Evolutionary conservation across 1,139 yeast species (phyloP), one percentile per base, ranked within the genome.

Genomic region (Candida sp.): DNA sequence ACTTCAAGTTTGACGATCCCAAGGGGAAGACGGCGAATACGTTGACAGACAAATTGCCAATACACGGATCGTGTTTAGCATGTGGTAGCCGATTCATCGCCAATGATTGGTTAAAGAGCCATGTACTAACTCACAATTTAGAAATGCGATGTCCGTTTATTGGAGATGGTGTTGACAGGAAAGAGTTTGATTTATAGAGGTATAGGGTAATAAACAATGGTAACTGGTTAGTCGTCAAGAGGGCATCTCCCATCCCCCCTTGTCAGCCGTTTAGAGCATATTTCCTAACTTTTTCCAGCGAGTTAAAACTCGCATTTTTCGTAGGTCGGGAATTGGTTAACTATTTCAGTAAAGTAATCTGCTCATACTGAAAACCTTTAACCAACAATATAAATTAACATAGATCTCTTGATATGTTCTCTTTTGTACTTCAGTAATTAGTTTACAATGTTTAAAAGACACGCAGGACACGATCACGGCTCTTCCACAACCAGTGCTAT

Each of bases 1-100:
- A 73, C 50, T 73, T 73, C 54, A 59, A 56, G 43, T 73, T 73
- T 45, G 77, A 73, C 49, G 74, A 73, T 48, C 73, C 76, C 19
- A 58, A 61, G 45, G 77, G 75, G 9, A 70, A 68, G 46, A 54
- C 69, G 3, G 73, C 74, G 2, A 67, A 68, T 40, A 73, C 72
- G 22, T 61, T 73, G 45, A 71, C 76, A 0, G 77, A 72, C 43
- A 73, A 73, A 48, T 53, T 73, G 22, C 75, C 76, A 2, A 49
- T 70, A 36, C 36, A 50, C 27, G 79, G 79, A 2, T 49, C 57
- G 15, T 73, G 79, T 49, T 56, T 58, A 23, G 75, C 75, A 1
- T 73, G 78, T 51, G 67, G 68, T 5, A 52, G 49, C 22, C 53
- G 69, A 36, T 65, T 57, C 46, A 48, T 57, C 34, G 79, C 75